These are phyloP conservation scores for Vaccinium macrocarpon DNA, from an alignment of 148 eudicot genomes.

Conservation along the genomic window DNA sequence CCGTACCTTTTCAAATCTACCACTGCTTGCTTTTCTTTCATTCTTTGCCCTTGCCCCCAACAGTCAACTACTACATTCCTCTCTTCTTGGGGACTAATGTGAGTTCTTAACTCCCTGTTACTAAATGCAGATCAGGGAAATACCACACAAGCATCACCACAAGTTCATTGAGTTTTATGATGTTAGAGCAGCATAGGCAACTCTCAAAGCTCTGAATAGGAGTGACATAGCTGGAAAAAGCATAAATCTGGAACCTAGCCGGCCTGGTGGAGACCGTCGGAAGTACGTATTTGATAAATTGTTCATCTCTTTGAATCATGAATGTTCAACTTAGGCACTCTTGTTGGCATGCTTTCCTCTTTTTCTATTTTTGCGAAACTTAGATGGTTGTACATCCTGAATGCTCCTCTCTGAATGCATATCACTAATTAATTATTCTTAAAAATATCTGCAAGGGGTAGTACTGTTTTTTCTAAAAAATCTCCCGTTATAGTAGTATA, in stretches of 20 bases:
- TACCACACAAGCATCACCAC: conserved; percentile 57
- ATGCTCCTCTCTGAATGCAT: background rate
- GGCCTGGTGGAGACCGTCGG: conserved; percentile 63
- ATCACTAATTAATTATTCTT: background rate
- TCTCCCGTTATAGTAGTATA: too few relatives aligned
- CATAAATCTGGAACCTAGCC: conserved; percentile 60
- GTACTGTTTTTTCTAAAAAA: too few relatives aligned
- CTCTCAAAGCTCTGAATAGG: conserved; percentile 58
- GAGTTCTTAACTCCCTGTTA: background rate
- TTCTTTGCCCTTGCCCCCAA: background rate
- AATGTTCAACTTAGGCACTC: background rate
- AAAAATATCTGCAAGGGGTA: background rate
- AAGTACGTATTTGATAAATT: conserved; percentile 28
- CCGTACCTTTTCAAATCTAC: background rate
- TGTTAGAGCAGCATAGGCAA: conserved; percentile 62
- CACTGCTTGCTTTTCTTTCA: background rate
- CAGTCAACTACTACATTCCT: background rate
- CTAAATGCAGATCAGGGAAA: conserved; percentile 52
- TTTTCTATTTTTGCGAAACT: background rate
- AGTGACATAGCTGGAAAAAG: conserved; percentile 62
- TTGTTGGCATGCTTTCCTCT: background rate
- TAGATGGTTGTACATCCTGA: background rate
- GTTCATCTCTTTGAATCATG: background rate
- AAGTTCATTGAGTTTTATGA: conserved; percentile 59
- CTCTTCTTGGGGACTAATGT: background rate